phyloP scores from a whole-genome alignment of 2,329 filamentous ascomycete species.

The Penicillium capsulatum region DNA sequence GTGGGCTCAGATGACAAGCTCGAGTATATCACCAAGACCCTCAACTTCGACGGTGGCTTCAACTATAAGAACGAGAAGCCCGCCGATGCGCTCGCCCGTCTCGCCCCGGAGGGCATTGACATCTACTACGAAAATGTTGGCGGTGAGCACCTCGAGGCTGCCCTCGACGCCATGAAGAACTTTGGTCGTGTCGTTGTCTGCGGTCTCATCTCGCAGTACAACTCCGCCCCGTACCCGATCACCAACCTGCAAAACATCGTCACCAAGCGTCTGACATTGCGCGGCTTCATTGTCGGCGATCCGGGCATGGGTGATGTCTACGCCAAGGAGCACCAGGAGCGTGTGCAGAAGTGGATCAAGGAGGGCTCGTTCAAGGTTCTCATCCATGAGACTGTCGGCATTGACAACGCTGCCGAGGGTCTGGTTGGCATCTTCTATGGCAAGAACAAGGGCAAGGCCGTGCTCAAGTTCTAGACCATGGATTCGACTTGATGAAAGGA shows the following conservation, averaged over 20 bases:
- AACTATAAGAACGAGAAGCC: slow-evolving; percentile 85
- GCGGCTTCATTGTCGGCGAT: slow-evolving; percentile 71
- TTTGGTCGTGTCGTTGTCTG: slow-evolving; percentile 63
- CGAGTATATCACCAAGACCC: slow-evolving; percentile 65
- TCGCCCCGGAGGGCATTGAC: slow-evolving; percentile 74
- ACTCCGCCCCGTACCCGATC: slow-evolving; percentile 63
- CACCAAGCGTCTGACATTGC: slow-evolving; percentile 61
- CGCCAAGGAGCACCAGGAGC: slow-evolving; percentile 67
- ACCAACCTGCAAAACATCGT: slow-evolving; percentile 63
- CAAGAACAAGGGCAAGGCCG: slow-evolving; percentile 81
- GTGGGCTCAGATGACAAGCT: slow-evolving; percentile 78
- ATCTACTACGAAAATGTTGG: slow-evolving; percentile 82
- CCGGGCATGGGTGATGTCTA: slow-evolving; percentile 64
- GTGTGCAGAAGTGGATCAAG: slow-evolving; percentile 68
- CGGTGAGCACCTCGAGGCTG: slow-evolving; percentile 68
- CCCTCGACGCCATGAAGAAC: slow-evolving; percentile 59
- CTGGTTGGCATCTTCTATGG: slow-evolving; percentile 71
- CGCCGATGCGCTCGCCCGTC: slow-evolving; percentile 60
- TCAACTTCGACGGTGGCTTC: slow-evolving; percentile 69
- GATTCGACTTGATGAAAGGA: too few species aligned
- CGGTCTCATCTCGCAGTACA: slow-evolving; percentile 75
- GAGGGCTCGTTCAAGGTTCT: slow-evolving; percentile 71
- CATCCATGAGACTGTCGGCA: slow-evolving; percentile 65
- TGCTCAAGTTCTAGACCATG: slow-evolving; percentile 60
- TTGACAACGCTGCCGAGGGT: slow-evolving; percentile 70